Conservation (phyloP, 2,329 filamentous ascomycete species). For the Aureobasidium sp. region DNA sequence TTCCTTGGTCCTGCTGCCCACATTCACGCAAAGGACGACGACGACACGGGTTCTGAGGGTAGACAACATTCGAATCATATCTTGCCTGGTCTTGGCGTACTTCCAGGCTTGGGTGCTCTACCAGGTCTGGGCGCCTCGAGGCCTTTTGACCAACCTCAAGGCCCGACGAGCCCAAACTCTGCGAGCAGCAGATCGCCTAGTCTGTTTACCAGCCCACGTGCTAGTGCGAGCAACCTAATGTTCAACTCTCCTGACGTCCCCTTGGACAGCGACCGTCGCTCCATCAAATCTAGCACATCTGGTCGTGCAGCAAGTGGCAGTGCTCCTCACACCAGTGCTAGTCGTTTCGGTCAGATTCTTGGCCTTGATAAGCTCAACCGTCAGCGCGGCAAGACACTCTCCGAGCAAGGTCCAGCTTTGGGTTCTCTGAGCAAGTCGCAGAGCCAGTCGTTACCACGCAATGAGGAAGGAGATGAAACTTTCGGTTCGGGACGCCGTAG, state of each 20-base stretch:
- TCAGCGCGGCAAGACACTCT: conserved; percentile 50
- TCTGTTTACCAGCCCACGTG: conserved; percentile 39
- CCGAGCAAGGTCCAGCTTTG: conserved; percentile 54
- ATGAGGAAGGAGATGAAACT: conserved; percentile 10
- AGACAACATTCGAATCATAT: conserved; percentile 16
- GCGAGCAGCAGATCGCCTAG: conserved; percentile 35
- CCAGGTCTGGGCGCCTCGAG: conserved; percentile 21
- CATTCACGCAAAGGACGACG: conserved; percentile 17
- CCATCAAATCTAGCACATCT: conserved; percentile 42
- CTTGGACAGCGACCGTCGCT: conserved; percentile 37
- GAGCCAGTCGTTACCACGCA: conserved; percentile 65
- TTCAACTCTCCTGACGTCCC: conserved; percentile 32
- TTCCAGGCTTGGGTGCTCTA: conserved; percentile 33
- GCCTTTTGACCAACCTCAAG: conserved; percentile 19
- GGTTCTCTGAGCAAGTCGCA: conserved; percentile 63
- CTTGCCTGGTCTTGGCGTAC: conserved; percentile 26
- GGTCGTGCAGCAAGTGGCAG: conserved; percentile 33
- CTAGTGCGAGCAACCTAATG: conserved; percentile 42
- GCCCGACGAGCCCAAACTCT: conserved; percentile 36
- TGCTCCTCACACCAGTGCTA: conserved; percentile 31
- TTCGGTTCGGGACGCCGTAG: conserved; percentile 24
- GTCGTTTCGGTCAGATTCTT: conserved; percentile 52
- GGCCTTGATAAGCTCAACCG: conserved; percentile 48
- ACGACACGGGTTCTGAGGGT: conserved; percentile 19
- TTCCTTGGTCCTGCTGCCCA: conserved; percentile 10